These are phyloP conservation scores for Annona squamosa DNA, from an alignment of 164 flowering plant genomes.

Conservation along the genomic window DNA sequence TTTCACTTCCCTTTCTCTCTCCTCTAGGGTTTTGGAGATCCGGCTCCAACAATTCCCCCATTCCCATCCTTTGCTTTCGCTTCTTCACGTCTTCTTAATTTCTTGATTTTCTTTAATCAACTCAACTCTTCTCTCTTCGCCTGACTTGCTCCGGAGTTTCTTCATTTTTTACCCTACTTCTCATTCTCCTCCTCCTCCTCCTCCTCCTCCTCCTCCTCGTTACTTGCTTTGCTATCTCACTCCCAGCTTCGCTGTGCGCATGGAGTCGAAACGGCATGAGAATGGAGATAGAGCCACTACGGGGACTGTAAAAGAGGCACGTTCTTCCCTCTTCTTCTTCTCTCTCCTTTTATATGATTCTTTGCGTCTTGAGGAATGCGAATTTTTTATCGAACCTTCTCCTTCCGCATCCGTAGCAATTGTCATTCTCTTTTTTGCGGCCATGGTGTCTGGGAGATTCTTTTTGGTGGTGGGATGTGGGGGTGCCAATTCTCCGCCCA, in stretches of 20 bases:
- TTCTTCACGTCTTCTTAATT: too few species aligned
- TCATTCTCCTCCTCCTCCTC: neutral
- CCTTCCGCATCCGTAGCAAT: neutral
- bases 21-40: too few species aligned
- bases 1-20: too few species aligned
- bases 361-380: neutral
- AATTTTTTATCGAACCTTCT: neutral
- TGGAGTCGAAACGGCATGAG: neutral
- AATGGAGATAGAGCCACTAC: neutral
- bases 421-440: neutral
- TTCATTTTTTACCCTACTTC: neutral
- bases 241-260: neutral
- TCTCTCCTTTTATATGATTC: neutral
- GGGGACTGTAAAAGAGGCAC: neutral
- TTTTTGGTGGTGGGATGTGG: neutral
- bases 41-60: too few species aligned
- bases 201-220: neutral
- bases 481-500: neutral
- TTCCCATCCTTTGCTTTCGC: too few species aligned
- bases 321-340: neutral
- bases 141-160: neutral
- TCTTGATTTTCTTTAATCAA: too few species aligned
- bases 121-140: neutral
- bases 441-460: neutral
- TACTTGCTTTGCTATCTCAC: neutral